Evolutionary conservation across 108 stramenopile species (phyloP).

Genomic region (Cyclotella baltica): DNA sequence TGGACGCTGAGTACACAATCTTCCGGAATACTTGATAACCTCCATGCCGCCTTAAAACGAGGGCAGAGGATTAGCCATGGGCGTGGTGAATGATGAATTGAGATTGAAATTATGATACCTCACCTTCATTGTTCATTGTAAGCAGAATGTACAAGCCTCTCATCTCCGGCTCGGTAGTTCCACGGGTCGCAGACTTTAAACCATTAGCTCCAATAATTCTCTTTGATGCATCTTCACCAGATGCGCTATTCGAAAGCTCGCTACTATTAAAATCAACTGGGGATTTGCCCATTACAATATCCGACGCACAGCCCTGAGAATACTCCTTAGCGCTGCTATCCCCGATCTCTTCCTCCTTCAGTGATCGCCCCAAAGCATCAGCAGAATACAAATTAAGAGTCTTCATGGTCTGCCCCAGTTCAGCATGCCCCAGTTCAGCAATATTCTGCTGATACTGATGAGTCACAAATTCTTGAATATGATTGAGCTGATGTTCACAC

Average conservation of each 20-base stretch:
- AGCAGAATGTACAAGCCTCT: constrained; percentile 82
- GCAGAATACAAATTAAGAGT: constrained; percentile 88
- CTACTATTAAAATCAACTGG: constrained; percentile 83
- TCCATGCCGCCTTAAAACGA: too few species aligned
- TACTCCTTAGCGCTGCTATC: constrained; percentile 34
- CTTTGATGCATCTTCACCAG: constrained; percentile 40
- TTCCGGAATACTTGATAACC: constrained; percentile 86
- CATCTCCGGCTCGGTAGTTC: constrained; percentile 92
- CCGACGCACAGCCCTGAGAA: constrained; percentile 67
- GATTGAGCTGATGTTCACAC: constrained; percentile 90
- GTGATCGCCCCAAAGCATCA: constrained; percentile 75
- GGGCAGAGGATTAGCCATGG: too few species aligned
- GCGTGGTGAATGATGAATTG: too few species aligned
- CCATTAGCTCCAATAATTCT: constrained; percentile 73
- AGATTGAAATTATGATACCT: too few species aligned
- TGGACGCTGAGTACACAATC: constrained; percentile 68
- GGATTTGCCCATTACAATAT: constrained; percentile 63
- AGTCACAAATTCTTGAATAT: constrained; percentile 80
- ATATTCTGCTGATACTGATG: constrained; percentile 92
- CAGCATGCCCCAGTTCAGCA: constrained; percentile 88
- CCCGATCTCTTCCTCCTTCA: constrained; percentile 70
- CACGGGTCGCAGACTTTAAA: constrained; percentile 46
- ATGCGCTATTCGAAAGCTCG: constrained; percentile 58
- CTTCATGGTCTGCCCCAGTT: constrained; percentile 91
- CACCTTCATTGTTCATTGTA: constrained; percentile 87